These are phyloP conservation scores for Leptoxyphium fumago DNA, from an alignment of 2,329 filamentous ascomycete genomes.

Conservation along the genomic window DNA sequence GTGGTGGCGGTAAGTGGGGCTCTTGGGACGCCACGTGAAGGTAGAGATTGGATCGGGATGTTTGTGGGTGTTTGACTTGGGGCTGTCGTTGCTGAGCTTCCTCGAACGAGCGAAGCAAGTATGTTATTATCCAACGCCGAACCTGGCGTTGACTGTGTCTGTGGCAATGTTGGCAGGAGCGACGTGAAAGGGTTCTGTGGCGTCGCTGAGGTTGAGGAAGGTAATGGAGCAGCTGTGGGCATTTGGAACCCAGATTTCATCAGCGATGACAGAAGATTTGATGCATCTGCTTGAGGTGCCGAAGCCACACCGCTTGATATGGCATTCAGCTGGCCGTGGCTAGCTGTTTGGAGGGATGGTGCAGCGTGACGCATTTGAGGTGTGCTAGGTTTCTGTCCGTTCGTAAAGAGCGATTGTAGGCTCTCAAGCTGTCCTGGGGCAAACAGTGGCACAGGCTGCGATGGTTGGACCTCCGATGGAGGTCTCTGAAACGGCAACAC, in stretches of 20 bases:
- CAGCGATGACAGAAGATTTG: not conserved
- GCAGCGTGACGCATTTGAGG: slow-evolving; percentile 20
- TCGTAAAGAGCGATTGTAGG: slow-evolving; percentile 20
- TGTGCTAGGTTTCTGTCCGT: slow-evolving; percentile 21
- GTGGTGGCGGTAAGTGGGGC: slow-evolving; percentile 16
- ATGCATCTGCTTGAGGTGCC: not conserved
- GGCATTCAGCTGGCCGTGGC: slow-evolving; percentile 16
- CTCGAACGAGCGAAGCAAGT: slow-evolving; percentile 2
- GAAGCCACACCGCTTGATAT: slow-evolving; percentile 11
- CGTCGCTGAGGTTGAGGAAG: slow-evolving; percentile 4
- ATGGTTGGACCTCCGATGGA: slow-evolving; percentile 8
- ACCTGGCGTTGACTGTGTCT: slow-evolving; percentile 1
- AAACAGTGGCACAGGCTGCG: slow-evolving; percentile 10
- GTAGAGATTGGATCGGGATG: not conserved
- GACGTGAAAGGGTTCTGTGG: slow-evolving; percentile 1
- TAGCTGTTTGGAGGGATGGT: slow-evolving; percentile 15
- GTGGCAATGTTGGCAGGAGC: slow-evolving; percentile 1
- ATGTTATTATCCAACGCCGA: not conserved
- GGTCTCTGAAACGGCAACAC: slow-evolving; percentile 14
- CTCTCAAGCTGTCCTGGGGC: slow-evolving; percentile 13
- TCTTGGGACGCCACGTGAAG: slow-evolving; percentile 2
- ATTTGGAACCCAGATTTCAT: slow-evolving; percentile 2
- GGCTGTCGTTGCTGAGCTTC: not conserved
- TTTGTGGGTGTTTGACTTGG: slow-evolving; percentile 1
- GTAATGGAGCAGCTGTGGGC: slow-evolving; percentile 9